A percentile compares a stretch with the other conserved stretches of the same genome.
Conservation (phyloP, 1,284 basidiomycete species). For the Hemileia vastatrix region DNA sequence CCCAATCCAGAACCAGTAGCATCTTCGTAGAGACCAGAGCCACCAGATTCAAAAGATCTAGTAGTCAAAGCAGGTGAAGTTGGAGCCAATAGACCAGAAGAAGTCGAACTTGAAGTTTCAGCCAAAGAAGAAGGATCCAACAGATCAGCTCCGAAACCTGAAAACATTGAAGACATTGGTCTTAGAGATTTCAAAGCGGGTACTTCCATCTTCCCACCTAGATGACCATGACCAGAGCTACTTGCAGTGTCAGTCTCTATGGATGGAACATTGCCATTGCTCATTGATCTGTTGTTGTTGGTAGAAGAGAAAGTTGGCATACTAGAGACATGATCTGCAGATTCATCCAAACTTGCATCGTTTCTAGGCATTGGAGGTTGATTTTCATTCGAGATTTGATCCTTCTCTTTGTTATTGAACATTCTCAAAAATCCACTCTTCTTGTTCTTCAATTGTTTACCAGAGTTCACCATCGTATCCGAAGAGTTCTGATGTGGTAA, state of each 20-base stretch:
- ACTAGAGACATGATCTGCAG: background rate
- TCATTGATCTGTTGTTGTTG: background rate
- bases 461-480: background rate
- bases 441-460: constrained; percentile 32
- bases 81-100: constrained; percentile 26
- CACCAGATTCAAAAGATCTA: background rate
- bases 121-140: constrained; percentile 27
- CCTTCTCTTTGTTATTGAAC: constrained; percentile 33
- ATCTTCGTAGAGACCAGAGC: background rate
- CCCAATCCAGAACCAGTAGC: background rate
- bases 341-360: background rate
- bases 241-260: background rate
- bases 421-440: constrained; percentile 36
- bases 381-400: background rate
- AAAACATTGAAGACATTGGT: constrained; percentile 34
- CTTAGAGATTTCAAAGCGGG: constrained; percentile 31
- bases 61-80: constrained; percentile 23
- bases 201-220: background rate
- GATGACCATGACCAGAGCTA: background rate
- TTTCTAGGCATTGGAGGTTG: background rate
- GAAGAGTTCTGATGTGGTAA: background rate
- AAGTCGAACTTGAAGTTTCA: constrained; percentile 15
- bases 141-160: constrained; percentile 31
- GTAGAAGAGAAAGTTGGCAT: background rate
- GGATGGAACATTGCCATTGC: background rate